Conservation (phyloP, 768 basidiomycete species). For the Lanmaoa pseudosensibilis region DNA sequence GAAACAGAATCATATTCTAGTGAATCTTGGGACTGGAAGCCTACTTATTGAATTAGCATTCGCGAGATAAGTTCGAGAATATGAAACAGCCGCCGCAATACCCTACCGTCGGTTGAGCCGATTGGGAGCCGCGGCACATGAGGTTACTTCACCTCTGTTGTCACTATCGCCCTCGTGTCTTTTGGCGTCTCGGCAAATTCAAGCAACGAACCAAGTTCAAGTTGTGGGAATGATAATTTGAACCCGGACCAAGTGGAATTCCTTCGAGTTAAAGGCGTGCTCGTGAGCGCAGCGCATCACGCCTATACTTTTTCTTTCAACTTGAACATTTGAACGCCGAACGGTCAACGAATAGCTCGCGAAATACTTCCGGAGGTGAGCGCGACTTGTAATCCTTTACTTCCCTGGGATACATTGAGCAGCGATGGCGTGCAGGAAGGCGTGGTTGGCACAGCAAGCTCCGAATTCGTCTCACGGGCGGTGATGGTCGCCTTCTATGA, state of each 20-base stretch:
- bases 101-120: neutral
- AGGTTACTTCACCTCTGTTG: constrained; percentile 10
- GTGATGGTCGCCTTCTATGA: constrained; percentile 41
- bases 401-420: neutral
- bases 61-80: neutral
- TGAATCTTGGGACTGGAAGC: neutral
- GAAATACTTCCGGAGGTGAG: constrained; percentile 14
- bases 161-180: constrained; percentile 1
- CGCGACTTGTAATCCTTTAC: neutral
- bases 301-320: neutral
- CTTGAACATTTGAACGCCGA: neutral
- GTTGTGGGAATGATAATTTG: constrained; percentile 13
- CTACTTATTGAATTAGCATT: neutral
- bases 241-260: neutral
- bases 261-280: neutral
- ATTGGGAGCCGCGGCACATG: neutral
- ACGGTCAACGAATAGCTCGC: neutral
- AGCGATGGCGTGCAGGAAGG: neutral
- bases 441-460: neutral
- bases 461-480: neutral
- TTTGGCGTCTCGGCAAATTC: constrained; percentile 4
- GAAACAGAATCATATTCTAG: neutral
- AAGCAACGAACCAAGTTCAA: neutral
- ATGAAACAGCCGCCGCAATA: neutral
- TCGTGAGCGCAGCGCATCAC: neutral